phyloP scores from a whole-genome alignment of 306 rosid genomes.

The Cicer bijugum region DNA sequence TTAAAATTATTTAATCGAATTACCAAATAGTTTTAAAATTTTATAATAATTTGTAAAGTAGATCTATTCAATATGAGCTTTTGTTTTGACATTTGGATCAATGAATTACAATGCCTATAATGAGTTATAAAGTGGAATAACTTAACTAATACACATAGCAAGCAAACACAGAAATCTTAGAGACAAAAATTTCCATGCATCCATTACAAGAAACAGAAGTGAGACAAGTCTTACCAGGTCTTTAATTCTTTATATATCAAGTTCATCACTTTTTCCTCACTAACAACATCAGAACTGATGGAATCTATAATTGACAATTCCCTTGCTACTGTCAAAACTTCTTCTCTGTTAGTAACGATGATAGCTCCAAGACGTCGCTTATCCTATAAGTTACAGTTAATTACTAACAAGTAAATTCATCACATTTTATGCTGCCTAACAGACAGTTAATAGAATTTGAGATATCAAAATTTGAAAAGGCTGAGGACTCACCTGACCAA shows the following conservation, averaged over 20 bases:
- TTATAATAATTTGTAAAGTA: no score
- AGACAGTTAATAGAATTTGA: conserved; percentile 15
- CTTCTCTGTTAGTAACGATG: conserved; percentile 90
- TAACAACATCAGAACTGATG: conserved; percentile 54
- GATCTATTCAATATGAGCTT: no score
- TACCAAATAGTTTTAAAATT: no score
- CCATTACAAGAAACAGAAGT: conserved; percentile 20
- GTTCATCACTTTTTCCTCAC: conserved; percentile 57
- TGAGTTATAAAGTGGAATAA: no score
- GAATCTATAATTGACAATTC: conserved; percentile 52
- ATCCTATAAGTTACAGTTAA: conserved; percentile 57
- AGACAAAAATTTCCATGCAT: neutral
- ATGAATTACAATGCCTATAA: no score
- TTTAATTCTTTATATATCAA: conserved; percentile 65
- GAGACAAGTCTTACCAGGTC: conserved; percentile 58
- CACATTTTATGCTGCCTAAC: neutral
- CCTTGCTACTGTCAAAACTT: conserved; percentile 63
- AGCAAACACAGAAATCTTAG: neutral
- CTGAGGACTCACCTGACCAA: conserved; percentile 77
- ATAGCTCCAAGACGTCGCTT: conserved; percentile 92
- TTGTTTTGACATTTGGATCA: no score
- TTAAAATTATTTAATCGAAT: no score
- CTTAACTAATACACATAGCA: neutral
- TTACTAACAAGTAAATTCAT: conserved; percentile 23
- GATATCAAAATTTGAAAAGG: conserved; percentile 2